Evolutionary conservation across 768 basidiomycete genomes (phyloP).

Genomic region (Tylopilus sp.): DNA sequence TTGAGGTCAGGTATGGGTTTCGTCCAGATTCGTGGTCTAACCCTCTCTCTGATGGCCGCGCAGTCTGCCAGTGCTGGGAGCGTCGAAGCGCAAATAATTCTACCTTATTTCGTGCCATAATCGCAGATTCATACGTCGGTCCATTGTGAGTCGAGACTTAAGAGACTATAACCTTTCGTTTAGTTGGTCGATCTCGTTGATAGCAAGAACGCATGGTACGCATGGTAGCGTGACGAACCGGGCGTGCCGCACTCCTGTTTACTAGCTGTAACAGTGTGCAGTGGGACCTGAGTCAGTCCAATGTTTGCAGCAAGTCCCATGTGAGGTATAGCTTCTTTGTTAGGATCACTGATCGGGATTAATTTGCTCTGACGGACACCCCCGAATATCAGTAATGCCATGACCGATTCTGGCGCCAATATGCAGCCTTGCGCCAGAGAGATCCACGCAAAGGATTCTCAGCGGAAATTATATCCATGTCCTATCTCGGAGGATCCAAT

Average conservation of each 20-base stretch:
- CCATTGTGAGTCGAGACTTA: conserved; percentile 17
- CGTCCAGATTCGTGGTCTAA: no score
- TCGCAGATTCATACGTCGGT: conserved; percentile 17
- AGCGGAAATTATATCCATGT: conserved; percentile 50
- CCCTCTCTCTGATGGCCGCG: no score
- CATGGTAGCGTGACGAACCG: conserved; percentile 46
- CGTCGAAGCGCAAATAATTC: conserved; percentile 12
- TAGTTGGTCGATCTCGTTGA: background rate
- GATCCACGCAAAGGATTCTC: conserved; percentile 43
- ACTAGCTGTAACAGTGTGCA: conserved; percentile 44
- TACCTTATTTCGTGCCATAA: conserved; percentile 14
- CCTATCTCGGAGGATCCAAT: conserved; percentile 55
- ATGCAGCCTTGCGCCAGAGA: conserved; percentile 45
- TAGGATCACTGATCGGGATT: background rate
- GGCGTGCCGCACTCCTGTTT: conserved; percentile 50
- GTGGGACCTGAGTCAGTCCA: conserved; percentile 35
- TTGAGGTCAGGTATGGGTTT: conserved; percentile 16
- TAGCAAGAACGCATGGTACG: conserved; percentile 50
- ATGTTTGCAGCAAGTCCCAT: conserved; percentile 36
- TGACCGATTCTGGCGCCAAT: conserved; percentile 43
- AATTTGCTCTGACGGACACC: conserved; percentile 35
- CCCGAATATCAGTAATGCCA: conserved; percentile 43
- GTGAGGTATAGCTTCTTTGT: conserved; percentile 7
- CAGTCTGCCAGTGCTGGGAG: conserved; percentile 20
- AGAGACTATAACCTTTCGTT: background rate